These are phyloP conservation scores for Arxiozyma slooffiae DNA, from an alignment of 1,139 yeast genomes.

Conservation along the genomic window DNA sequence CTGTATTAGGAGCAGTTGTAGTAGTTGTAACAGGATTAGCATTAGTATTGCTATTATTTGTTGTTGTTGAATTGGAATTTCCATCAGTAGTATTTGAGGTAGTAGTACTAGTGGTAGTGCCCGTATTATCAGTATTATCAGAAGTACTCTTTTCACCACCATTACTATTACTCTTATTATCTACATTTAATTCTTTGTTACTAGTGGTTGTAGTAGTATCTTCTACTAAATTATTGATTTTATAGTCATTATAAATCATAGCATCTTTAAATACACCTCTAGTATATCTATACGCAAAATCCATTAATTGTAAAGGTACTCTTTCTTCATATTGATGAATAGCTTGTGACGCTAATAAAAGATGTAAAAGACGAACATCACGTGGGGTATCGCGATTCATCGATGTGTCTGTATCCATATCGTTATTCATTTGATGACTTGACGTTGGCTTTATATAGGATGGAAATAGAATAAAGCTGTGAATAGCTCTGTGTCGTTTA, in stretches of 20 bases:
- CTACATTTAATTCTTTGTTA: conserved; percentile 16
- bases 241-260: conserved; percentile 72
- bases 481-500: too few species aligned
- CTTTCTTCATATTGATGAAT: conserved; percentile 89
- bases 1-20: not conserved
- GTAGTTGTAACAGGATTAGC: not conserved
- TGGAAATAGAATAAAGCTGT: not conserved
- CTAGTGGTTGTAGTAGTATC: conserved; percentile 21
- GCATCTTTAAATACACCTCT: conserved; percentile 83
- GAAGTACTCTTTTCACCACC: not conserved
- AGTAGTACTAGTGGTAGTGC: not conserved
- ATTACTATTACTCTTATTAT: not conserved
- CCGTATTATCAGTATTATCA: conserved; percentile 6
- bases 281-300: conserved; percentile 86
- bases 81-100: not conserved
- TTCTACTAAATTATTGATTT: conserved; percentile 38
- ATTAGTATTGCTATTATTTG: conserved; percentile 8
- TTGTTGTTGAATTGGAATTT: conserved; percentile 7
- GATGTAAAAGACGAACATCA: conserved; percentile 81
- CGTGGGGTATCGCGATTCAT: conserved; percentile 45
- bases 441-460: not conserved
- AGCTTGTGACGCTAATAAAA: conserved; percentile 88
- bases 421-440: not conserved
- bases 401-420: not conserved
- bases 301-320: conserved; percentile 91